Conservation (phyloP, 306 rosid genomes). For the Albizia julibrissin region DNA sequence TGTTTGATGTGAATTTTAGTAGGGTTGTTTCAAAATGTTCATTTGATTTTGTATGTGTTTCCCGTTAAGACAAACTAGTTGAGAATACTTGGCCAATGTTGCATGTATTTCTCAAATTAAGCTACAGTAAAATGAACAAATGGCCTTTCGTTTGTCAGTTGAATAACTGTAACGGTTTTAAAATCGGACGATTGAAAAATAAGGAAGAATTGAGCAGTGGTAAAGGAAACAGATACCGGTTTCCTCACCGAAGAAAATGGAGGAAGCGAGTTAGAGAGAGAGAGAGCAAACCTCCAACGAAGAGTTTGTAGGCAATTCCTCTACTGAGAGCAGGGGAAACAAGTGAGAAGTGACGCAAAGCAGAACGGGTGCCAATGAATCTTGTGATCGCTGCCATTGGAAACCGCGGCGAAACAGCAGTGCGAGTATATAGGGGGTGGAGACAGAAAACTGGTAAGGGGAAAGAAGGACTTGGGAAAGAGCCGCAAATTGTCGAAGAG, state of each 20-base stretch:
- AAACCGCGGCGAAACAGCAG: neutral
- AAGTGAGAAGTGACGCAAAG: neutral
- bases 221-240: neutral
- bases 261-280: neutral
- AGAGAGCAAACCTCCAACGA: constrained; percentile 43
- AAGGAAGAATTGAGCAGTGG: neutral
- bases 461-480: neutral
- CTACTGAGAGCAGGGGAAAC: constrained; percentile 35
- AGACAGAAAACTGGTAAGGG: neutral
- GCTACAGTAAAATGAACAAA: neutral
- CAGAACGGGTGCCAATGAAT: constrained; percentile 5
- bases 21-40: too few species aligned
- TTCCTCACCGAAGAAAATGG: neutral
- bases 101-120: neutral
- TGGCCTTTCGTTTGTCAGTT: neutral
- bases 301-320: constrained; percentile 46
- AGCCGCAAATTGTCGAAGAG: too few species aligned
- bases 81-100: neutral
- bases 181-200: neutral
- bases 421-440: neutral
- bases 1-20: too few species aligned
- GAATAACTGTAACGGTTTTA: neutral
- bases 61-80: neutral
- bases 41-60: neutral
- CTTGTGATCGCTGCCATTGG: constrained; percentile 42